These are phyloP conservation scores for Handroanthus guayacan DNA, from an alignment of 257 asterid genomes.

Conservation along the genomic window DNA sequence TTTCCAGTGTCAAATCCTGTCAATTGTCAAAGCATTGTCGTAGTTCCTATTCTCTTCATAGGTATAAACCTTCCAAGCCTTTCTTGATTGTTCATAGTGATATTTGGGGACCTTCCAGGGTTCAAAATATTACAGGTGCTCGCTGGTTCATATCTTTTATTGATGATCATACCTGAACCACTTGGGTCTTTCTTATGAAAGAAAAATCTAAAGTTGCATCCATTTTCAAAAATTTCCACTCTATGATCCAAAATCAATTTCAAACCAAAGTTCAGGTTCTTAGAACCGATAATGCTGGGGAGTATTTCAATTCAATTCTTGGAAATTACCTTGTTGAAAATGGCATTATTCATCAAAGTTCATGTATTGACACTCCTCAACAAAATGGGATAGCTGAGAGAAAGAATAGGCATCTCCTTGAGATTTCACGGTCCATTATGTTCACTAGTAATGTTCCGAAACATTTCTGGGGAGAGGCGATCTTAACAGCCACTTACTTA, in stretches of 20 bases:
- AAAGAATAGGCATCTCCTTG: background rate
- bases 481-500: background rate
- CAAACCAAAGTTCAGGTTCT: background rate
- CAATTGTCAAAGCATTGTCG: background rate
- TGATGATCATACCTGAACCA: background rate
- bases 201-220: background rate
- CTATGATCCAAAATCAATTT: background rate
- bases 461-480: too few relatives aligned
- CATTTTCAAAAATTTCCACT: background rate
- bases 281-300: background rate
- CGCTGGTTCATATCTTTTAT: constrained; percentile 13
- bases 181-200: constrained; percentile 23
- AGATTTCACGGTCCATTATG: background rate
- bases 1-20: background rate
- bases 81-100: background rate
- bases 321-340: background rate
- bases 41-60: background rate
- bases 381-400: background rate
- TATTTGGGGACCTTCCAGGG: background rate
- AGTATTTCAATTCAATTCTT: background rate
- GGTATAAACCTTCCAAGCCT: background rate
- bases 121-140: background rate
- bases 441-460: background rate
- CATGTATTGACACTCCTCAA: background rate
- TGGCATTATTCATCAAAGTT: background rate